Evolutionary conservation across 2,329 filamentous ascomycete species (phyloP), one percentile per base, ranked within the genome.

Genomic region (Aspergillus vadensis): DNA sequence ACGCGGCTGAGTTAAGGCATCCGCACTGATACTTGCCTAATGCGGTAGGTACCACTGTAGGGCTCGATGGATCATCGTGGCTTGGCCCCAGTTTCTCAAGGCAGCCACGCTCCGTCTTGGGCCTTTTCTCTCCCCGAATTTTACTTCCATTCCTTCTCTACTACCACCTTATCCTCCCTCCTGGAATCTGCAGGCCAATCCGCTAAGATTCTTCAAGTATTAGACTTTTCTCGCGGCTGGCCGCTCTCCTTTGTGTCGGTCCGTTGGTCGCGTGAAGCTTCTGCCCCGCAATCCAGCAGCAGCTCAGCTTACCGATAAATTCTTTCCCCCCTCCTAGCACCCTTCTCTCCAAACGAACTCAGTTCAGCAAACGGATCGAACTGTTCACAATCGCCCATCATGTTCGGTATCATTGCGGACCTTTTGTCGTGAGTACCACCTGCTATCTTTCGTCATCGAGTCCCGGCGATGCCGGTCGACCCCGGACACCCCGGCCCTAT

Each of bases 391-490:
- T 50, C 30, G 23, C 54, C 48, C 70, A 79, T 58, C 77, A 91
- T 93, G 89, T 92, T 93, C 73, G 88, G 90, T 77, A 85, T 92
- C 69, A 85, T 92, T 69, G 86, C 90, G 69, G 90, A 91, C 78
- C 81, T 92, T 69, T 81, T 92, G 76, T 91, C 90, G 90, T 92
- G 81, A 81, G 89, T 72, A 19, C n/a, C 15, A 36, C 44, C 21
- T 32, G 36, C 32, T 23, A 10, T 43, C 52, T 12, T 12, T 10
- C 47, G 52, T 32, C 23, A 38, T 21, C 36, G 19, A 17, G 52
- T n/a, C 55, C 55, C 6, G 44, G 52, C 56, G 25, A 25, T n/a
- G 32, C 55, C 55, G 9, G 44, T 52, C 56, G 25, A 25, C 38
- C 32, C n/a, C 30, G 43, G n/a, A 59, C 21, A 19, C 9, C n/a